phyloP scores from a whole-genome alignment of 2,329 filamentous ascomycete genomes.

The Pseudocercospora eumusae region DNA sequence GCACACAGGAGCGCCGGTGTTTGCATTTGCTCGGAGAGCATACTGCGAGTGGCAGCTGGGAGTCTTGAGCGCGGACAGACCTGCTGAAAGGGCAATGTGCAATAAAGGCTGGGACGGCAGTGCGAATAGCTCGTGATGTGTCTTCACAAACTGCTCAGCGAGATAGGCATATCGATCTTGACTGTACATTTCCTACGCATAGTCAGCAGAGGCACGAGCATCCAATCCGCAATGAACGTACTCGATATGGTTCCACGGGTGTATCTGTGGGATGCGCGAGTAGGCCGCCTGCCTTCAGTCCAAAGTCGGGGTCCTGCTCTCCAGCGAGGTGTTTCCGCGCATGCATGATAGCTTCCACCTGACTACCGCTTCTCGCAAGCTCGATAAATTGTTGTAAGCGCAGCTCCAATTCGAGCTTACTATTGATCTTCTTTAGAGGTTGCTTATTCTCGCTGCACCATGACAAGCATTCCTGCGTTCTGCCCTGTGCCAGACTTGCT shows the following conservation, averaged over 20 bases:
- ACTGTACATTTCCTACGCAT: slow-evolving; percentile 69
- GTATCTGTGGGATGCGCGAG: slow-evolving; percentile 71
- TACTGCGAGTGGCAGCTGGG: slow-evolving; percentile 80
- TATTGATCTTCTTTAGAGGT: slow-evolving; percentile 83
- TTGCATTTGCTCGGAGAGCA: slow-evolving; percentile 59
- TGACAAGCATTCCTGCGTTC: slow-evolving; percentile 74
- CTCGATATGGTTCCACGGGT: slow-evolving; percentile 61
- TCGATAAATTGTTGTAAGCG: slow-evolving; percentile 95
- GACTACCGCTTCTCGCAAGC: slow-evolving; percentile 71
- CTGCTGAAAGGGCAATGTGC: slow-evolving; percentile 86
- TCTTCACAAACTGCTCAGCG: slow-evolving; percentile 76
- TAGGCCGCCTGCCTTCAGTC: slow-evolving; percentile 74
- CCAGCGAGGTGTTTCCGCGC: slow-evolving; percentile 78
- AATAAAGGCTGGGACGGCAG: slow-evolving; percentile 81
- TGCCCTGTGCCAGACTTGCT: slow-evolving; percentile 66
- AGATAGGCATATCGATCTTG: slow-evolving; percentile 72
- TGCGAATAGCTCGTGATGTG: slow-evolving; percentile 81
- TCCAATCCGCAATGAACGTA: slow-evolving; percentile 37
- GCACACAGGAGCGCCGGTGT: slow-evolving; percentile 73
- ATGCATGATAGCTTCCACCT: slow-evolving; percentile 76
- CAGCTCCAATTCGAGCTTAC: slow-evolving; percentile 87
- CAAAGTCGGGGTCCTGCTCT: slow-evolving; percentile 67
- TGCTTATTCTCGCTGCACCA: slow-evolving; percentile 97
- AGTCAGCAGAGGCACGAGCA: slow-evolving; percentile 20
- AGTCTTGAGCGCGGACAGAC: slow-evolving; percentile 92